These are phyloP conservation scores for Suhomyces kunorum DNA, from an alignment of 1,139 yeast genomes.

Conservation along the genomic window DNA sequence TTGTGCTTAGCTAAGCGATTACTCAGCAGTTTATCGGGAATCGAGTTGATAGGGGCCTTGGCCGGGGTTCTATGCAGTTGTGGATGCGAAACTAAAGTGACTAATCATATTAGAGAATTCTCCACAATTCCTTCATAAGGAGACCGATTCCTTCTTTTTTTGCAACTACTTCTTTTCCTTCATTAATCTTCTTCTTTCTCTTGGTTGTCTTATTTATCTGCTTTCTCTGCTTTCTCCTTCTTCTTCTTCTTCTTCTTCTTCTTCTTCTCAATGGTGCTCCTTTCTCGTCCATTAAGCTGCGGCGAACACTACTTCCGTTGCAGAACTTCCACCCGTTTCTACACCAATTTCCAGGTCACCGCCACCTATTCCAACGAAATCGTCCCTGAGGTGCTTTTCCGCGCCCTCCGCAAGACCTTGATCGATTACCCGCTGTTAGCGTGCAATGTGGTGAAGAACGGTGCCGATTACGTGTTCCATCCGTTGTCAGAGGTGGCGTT, in stretches of 20 bases:
- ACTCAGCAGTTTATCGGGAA: too few relatives aligned
- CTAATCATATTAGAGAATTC: too few relatives aligned
- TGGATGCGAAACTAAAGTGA: too few relatives aligned
- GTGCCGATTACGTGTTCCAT: constrained; percentile 19
- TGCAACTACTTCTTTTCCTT: too few relatives aligned
- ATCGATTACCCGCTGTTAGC: constrained; percentile 38
- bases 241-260: not conserved
- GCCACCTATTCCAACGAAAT: constrained; percentile 34
- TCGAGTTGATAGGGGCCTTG: too few relatives aligned
- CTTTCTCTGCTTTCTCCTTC: too few relatives aligned
- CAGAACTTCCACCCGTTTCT: constrained; percentile 33
- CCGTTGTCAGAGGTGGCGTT: constrained; percentile 28
- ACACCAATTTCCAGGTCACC: constrained; percentile 37
- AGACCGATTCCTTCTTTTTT: too few relatives aligned
- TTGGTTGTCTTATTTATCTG: not conserved
- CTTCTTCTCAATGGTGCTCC: not conserved
- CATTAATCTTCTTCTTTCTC: too few relatives aligned
- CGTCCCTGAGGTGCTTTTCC: constrained; percentile 20
- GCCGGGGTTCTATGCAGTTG: too few relatives aligned
- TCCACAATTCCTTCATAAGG: too few relatives aligned
- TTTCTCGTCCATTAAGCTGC: constrained; percentile 29
- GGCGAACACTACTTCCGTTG: constrained; percentile 41
- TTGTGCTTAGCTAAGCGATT: too few relatives aligned
- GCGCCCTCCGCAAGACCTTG: constrained; percentile 35
- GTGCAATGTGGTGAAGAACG: constrained; percentile 32